These are phyloP conservation scores for Cnidoscolus chayamansa DNA, from an alignment of 441 rosid species.

Conservation along the genomic window DNA sequence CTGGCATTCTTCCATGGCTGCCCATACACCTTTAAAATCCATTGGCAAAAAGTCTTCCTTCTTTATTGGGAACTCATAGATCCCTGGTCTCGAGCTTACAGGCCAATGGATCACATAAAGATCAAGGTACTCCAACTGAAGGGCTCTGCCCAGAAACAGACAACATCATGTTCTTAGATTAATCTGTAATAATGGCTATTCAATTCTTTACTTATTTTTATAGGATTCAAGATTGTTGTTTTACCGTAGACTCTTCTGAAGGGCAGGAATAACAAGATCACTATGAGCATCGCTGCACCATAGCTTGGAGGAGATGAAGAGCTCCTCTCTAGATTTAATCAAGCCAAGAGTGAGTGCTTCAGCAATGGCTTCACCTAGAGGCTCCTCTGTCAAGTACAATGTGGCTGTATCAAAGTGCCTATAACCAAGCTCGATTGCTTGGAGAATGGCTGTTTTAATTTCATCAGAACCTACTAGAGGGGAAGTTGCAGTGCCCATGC, in stretches of 20 bases:
- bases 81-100: conserved; percentile 43
- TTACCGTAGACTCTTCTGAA: conserved; percentile 12
- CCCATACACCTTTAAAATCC: conserved; percentile 54
- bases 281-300: conserved; percentile 16
- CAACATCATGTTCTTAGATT: background rate
- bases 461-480: background rate
- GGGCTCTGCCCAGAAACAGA: conserved; percentile 31
- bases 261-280: conserved; percentile 17
- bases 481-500: conserved; percentile 18
- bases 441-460: conserved; percentile 9
- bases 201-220: conserved; percentile 6
- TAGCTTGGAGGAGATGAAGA: conserved; percentile 4
- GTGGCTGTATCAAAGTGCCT: conserved; percentile 19
- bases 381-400: background rate
- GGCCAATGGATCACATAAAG: conserved; percentile 55
- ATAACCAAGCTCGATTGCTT: conserved; percentile 16
- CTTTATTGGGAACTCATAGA: conserved; percentile 36
- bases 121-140: conserved; percentile 45
- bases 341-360: conserved; percentile 10
- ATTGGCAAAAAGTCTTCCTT: conserved; percentile 39
- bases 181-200: background rate
- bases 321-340: background rate
- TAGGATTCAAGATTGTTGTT: no score
- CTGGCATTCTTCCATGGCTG: conserved; percentile 62
- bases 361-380: conserved; percentile 15